Conservation (phyloP, 1,139 yeast genomes). For the Geotrichum candidum region DNA sequence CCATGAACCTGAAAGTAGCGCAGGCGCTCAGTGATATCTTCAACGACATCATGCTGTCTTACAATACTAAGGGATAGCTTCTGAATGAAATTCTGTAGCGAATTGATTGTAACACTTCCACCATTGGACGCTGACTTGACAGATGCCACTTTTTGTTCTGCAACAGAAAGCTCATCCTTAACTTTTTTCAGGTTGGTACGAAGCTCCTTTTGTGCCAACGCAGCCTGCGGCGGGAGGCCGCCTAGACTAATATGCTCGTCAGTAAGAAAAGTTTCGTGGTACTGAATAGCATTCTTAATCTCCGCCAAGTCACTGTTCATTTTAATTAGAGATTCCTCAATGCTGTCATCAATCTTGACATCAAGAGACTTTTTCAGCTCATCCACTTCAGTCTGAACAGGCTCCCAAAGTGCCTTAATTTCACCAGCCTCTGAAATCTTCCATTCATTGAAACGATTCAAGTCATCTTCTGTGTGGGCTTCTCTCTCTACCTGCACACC, state of each 20-base stretch:
- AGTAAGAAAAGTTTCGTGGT: constrained; percentile 20
- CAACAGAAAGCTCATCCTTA: constrained; percentile 14
- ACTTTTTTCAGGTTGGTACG: constrained; percentile 19
- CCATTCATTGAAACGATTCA: constrained; percentile 22
- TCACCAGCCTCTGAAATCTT: constrained; percentile 22
- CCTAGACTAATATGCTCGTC: constrained; percentile 22
- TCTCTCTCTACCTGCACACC: background rate
- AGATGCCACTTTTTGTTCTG: constrained; percentile 13
- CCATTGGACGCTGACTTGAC: background rate
- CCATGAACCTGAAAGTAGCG: background rate
- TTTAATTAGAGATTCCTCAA: constrained; percentile 20
- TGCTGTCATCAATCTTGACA: constrained; percentile 10
- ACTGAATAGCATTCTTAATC: constrained; percentile 23
- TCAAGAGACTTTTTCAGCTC: constrained; percentile 9
- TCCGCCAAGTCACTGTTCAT: constrained; percentile 21
- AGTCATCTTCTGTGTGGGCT: constrained; percentile 19
- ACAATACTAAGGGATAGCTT: background rate
- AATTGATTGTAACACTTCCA: background rate
- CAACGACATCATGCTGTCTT: background rate
- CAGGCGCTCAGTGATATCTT: background rate
- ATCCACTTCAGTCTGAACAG: constrained; percentile 12
- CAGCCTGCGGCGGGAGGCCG: constrained; percentile 26
- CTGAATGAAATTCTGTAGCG: background rate
- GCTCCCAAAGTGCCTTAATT: constrained; percentile 20
- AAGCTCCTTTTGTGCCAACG: constrained; percentile 24